Percentiles rank a stretch among this genome's conserved stretches.
These are phyloP conservation scores for Climacium dendroides DNA, from an alignment of 225 moss, liverwort and hornwort genomes.

Conservation along the genomic window DNA sequence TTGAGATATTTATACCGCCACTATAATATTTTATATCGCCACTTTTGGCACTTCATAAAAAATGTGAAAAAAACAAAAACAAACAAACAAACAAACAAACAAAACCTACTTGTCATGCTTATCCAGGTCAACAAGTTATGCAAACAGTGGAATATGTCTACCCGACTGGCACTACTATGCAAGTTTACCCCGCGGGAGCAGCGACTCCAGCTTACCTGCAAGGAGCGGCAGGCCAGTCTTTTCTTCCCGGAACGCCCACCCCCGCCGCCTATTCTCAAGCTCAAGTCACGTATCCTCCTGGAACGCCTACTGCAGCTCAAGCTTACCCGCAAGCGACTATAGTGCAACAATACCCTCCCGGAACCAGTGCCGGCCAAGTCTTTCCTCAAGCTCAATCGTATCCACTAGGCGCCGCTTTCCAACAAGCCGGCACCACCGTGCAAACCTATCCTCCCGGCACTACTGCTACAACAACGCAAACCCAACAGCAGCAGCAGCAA, in stretches of 20 bases:
- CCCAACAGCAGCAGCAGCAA: not conserved
- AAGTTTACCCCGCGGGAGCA: slow-evolving; percentile 7
- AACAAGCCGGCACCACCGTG: not conserved
- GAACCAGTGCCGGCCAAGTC: not conserved
- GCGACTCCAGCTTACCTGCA: not conserved
- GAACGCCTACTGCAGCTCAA: not conserved
- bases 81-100: no score
- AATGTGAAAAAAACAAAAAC: no score
- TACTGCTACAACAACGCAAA: not conserved
- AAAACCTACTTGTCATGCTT: not conserved
- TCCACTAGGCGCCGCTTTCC: not conserved
- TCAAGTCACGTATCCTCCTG: slow-evolving; percentile 2
- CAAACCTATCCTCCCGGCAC: slow-evolving; percentile 15
- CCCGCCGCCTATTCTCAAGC: not conserved
- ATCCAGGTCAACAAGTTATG: slow-evolving; percentile 26
- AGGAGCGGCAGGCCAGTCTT: not conserved
- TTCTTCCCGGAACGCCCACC: not conserved
- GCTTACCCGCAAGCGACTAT: not conserved
- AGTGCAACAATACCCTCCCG: slow-evolving; percentile 16
- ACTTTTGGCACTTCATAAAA: no score
- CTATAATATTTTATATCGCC: no score
- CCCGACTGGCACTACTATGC: slow-evolving; percentile 11
- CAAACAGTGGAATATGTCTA: slow-evolving; percentile 21
- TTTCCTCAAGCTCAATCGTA: slow-evolving; percentile 16
- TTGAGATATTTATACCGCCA: no score